These are phyloP conservation scores for Nannochloris sp. DNA, from an alignment of 139 green algal species.

Conservation along the genomic window DNA sequence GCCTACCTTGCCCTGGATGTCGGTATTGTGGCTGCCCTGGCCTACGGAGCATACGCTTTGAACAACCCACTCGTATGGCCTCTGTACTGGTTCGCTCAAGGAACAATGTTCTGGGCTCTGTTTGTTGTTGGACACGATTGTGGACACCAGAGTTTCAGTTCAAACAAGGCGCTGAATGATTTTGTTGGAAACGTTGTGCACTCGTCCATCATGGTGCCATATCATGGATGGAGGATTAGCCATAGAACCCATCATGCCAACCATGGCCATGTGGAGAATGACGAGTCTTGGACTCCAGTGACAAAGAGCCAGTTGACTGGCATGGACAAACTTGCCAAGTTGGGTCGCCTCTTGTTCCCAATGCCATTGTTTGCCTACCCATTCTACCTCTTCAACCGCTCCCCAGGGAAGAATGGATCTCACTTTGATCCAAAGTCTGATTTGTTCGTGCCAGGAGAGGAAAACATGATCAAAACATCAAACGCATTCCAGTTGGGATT, in stretches of 20 bases:
- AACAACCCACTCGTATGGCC: constrained; percentile 78
- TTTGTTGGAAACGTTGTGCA: constrained; percentile 85
- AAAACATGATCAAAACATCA: constrained; percentile 55
- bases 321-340: constrained; percentile 30
- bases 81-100: constrained; percentile 89
- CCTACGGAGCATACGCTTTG: constrained; percentile 47
- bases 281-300: constrained; percentile 88
- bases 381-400: constrained; percentile 80
- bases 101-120: constrained; percentile 97
- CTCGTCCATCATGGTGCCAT: constrained; percentile 88
- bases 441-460: constrained; percentile 63
- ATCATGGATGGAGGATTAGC: constrained; percentile 89
- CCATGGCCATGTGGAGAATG: constrained; percentile 92
- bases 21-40: constrained; percentile 71
- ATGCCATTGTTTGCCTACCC: constrained; percentile 80
- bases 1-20: constrained; percentile 71
- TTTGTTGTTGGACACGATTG: constrained; percentile 96
- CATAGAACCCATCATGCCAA: constrained; percentile 91
- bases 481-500: constrained; percentile 73
- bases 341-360: constrained; percentile 72
- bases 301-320: constrained; percentile 35
- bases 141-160: constrained; percentile 86
- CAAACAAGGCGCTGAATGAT: constrained; percentile 86
- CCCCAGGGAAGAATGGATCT: constrained; percentile 78
- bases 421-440: constrained; percentile 86